These are phyloP conservation scores for Diutina catenulata DNA, from an alignment of 1,139 yeast genomes.

Conservation along the genomic window DNA sequence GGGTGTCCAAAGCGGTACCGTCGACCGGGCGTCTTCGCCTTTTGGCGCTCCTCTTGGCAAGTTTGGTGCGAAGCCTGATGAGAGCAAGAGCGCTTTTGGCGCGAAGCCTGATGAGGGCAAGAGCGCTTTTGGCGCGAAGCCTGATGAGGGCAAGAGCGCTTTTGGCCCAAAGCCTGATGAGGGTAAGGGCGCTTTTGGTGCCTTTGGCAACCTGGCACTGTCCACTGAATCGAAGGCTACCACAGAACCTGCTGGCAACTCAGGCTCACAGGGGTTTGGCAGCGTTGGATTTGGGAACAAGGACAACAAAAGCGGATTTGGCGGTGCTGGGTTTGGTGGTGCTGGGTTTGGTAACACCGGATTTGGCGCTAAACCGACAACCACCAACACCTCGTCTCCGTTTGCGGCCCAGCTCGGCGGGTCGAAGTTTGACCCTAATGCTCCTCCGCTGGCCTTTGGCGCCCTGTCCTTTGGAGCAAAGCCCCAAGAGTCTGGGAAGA, in stretches of 20 bases:
- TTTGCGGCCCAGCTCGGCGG: too few relatives aligned
- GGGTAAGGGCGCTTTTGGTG: background rate
- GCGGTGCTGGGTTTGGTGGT: slow-evolving; percentile 6
- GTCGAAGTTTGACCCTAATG: background rate
- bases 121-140: background rate
- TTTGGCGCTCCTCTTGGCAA: too few relatives aligned
- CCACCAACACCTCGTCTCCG: too few relatives aligned
- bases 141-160: background rate
- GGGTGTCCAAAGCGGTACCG: too few relatives aligned
- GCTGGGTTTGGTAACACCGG: slow-evolving; percentile 6
- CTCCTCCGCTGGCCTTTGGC: background rate
- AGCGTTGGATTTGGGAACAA: background rate
- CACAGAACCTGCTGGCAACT: too few relatives aligned
- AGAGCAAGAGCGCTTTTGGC: background rate
- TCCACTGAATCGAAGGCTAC: too few relatives aligned
- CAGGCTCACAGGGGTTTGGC: background rate
- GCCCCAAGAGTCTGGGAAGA: background rate
- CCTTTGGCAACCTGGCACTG: too few relatives aligned
- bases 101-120: background rate
- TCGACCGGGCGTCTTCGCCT: too few relatives aligned
- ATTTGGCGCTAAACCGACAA: slow-evolving; percentile 7
- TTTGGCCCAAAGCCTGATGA: background rate
- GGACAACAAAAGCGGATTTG: slow-evolving; percentile 4
- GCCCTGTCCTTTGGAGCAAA: background rate
- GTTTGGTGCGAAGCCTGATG: background rate